Evolutionary conservation across 2,329 filamentous ascomycete species (phyloP).

Genomic region (Cladosporium colombiae): DNA sequence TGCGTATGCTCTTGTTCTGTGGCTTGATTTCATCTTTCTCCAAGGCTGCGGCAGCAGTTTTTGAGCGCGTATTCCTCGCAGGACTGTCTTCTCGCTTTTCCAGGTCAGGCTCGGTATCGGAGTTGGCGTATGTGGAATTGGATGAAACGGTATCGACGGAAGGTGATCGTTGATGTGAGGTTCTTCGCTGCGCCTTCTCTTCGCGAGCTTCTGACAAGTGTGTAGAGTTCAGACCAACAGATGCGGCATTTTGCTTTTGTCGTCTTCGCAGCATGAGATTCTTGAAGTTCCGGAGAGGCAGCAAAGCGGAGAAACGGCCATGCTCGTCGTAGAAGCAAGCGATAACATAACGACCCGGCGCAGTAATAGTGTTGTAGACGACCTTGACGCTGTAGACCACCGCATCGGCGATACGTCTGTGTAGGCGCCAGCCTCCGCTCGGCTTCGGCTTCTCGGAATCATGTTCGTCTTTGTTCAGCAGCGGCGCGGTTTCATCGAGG

Average conservation of each 20-base stretch:
- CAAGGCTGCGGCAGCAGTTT: conserved; percentile 52
- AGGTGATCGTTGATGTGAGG: conserved; percentile 41
- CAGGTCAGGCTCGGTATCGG: conserved; percentile 65
- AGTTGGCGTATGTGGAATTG: conserved; percentile 64
- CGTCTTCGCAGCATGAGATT: conserved; percentile 31
- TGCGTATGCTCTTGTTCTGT: conserved; percentile 78
- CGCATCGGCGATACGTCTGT: conserved; percentile 69
- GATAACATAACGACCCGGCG: conserved; percentile 79
- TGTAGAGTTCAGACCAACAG: conserved; percentile 35
- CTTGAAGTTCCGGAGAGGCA: conserved; percentile 66
- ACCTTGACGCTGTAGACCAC: conserved; percentile 76
- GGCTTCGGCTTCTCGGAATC: conserved; percentile 27
- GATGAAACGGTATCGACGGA: conserved; percentile 41
- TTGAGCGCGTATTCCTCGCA: conserved; percentile 63
- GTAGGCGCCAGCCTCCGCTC: conserved; percentile 50
- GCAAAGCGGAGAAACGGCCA: conserved; percentile 75
- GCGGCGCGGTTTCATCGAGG: conserved; percentile 67
- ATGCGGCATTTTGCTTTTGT: conserved; percentile 5
- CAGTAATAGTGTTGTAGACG: conserved; percentile 74
- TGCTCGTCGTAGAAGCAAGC: conserved; percentile 80
- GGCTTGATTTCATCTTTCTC: conserved; percentile 64
- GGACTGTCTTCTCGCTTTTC: conserved; percentile 43
- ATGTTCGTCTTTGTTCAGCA: conserved; percentile 50
- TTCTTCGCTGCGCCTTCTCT: conserved; percentile 35
- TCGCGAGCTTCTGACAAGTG: conserved; percentile 37